A percentile compares a stretch with the other conserved stretches of the same genome.
Evolutionary conservation across 371 early-diverging fungal species (phyloP).

Genomic region (Parasitella parasitica): DNA sequence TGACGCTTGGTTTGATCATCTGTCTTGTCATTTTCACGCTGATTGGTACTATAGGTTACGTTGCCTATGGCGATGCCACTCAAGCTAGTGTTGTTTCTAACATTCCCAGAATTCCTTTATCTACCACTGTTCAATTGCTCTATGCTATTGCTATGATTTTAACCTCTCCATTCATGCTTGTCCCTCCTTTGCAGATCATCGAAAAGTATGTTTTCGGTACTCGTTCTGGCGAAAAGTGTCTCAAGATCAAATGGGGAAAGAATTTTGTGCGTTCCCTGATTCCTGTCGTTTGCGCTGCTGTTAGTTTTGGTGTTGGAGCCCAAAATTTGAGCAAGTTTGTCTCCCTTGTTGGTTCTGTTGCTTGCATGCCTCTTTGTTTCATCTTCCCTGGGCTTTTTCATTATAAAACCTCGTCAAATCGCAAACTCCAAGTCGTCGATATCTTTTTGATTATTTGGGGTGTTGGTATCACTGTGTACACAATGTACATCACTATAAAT

Average conservation of each 20-base stretch:
- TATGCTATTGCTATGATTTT: conserved; percentile 81
- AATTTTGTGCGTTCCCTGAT: conserved; percentile 57
- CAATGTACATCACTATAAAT: conserved; percentile 32
- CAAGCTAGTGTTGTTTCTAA: conserved; percentile 73
- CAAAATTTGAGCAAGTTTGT: conserved; percentile 72
- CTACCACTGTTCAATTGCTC: conserved; percentile 63
- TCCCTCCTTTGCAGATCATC: conserved; percentile 70
- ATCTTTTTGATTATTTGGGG: conserved; percentile 54
- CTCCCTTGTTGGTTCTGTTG: conserved; percentile 50
- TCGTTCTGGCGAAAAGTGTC: conserved; percentile 28
- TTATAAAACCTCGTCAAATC: conserved; percentile 44
- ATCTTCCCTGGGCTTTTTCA: conserved; percentile 65
- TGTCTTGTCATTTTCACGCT: conserved; percentile 62
- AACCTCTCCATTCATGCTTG: conserved; percentile 76
- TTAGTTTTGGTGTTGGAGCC: conserved; percentile 65
- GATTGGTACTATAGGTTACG: conserved; percentile 72
- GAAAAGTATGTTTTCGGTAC: conserved; percentile 53
- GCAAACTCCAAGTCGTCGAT: conserved; percentile 36
- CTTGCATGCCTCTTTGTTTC: conserved; percentile 45
- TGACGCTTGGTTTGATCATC: conserved; percentile 58
- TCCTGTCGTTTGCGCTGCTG: conserved; percentile 53
- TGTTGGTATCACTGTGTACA: conserved; percentile 46
- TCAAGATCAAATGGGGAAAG: conserved; percentile 66
- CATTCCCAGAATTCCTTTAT: conserved; percentile 50
- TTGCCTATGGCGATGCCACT: conserved; percentile 68